Conservation (phyloP, 345 rosid genomes). For the Balakata baccata region DNA sequence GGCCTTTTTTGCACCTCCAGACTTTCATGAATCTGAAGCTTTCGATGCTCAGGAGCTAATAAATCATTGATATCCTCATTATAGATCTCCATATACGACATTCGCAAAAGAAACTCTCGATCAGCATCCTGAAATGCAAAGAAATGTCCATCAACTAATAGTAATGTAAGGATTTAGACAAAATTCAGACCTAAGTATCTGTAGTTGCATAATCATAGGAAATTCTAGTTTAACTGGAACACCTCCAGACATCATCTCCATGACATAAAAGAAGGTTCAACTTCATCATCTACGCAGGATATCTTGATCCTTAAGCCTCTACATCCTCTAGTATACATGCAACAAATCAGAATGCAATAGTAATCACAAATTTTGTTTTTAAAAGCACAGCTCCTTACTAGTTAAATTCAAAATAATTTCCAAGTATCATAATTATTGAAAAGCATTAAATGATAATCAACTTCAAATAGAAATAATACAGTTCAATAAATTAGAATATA, state of each 20-base stretch:
- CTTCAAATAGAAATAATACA: neutral
- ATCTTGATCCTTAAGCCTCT: neutral
- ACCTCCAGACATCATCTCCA: neutral
- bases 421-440: neutral
- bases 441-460: neutral
- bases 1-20: conserved; percentile 51
- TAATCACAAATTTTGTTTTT: too few relatives aligned
- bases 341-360: neutral
- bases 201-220: neutral
- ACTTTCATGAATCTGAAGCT: conserved; percentile 88
- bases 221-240: neutral
- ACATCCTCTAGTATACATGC: neutral
- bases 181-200: neutral
- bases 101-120: conserved; percentile 85
- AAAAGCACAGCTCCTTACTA: too few relatives aligned
- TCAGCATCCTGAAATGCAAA: conserved; percentile 45
- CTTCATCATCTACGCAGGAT: neutral
- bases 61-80: conserved; percentile 93
- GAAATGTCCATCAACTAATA: conserved; percentile 5
- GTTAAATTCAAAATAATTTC: neutral
- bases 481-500: neutral
- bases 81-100: conserved; percentile 95
- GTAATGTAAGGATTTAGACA: neutral
- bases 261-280: neutral
- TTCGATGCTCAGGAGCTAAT: conserved; percentile 87